These are phyloP conservation scores for Paraleonurus japonicus DNA, from an alignment of 257 asterid genomes.

Conservation along the genomic window DNA sequence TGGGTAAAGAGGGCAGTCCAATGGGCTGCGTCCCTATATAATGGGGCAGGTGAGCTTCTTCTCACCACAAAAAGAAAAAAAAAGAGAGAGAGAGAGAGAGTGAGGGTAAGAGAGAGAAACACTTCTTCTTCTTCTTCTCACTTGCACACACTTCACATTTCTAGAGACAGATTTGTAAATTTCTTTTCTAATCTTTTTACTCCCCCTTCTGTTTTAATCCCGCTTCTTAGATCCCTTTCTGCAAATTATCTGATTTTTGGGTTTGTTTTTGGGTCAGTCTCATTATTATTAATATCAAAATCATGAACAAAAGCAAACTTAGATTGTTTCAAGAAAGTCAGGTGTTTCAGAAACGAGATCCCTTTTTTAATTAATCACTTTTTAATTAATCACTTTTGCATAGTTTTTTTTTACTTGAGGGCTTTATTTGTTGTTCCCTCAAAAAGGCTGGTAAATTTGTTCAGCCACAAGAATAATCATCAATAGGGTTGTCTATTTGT, in stretches of 20 bases:
- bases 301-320: conserved; percentile 48
- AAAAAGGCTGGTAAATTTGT: conserved; percentile 17
- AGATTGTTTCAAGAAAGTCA: conserved; percentile 43
- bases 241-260: conserved; percentile 43
- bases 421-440: conserved; percentile 37
- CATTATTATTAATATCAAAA: neutral
- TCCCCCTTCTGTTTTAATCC: conserved; percentile 45
- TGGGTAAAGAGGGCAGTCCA: conserved; percentile 27
- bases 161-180: neutral
- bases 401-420: conserved; percentile 22
- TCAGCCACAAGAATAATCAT: conserved; percentile 17
- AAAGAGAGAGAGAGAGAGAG: conserved; percentile 16
- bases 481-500: conserved; percentile 41
- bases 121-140: conserved; percentile 35
- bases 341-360: conserved; percentile 89
- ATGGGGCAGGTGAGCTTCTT: neutral
- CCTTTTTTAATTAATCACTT: conserved; percentile 8
- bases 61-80: conserved; percentile 26
- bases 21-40: conserved; percentile 43
- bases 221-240: conserved; percentile 91
- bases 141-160: conserved; percentile 56
- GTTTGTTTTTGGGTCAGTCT: conserved; percentile 35
- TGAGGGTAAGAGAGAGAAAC: conserved; percentile 42
- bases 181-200: neutral
- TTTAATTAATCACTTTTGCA: too few species aligned